Evolutionary conservation across 2,329 filamentous ascomycete species (phyloP), one percentile per base, ranked within the genome.

Genomic region (Aspergillus novoparasiticus): DNA sequence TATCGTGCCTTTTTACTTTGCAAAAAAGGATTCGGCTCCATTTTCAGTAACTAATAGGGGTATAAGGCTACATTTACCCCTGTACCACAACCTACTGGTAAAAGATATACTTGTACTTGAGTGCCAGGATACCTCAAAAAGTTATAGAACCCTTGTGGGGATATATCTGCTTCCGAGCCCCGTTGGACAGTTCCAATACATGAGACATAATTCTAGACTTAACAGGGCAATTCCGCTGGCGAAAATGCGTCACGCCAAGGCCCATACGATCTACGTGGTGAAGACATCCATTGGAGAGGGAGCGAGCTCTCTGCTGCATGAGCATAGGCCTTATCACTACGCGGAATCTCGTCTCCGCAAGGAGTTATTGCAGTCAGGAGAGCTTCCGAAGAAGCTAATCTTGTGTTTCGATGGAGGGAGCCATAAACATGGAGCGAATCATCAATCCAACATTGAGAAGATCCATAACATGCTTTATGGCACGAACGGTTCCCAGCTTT

Each of bases 21-120:
- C 34, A 10, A 45, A 43, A 4, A 58, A 58, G 30, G 28, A 32
- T 55, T n/a, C 30, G 14, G 26, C n/a, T 26, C 57, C 57, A 2
- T 48, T 58, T 11, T 30, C 41, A n/a, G 43, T 58, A 3, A 58
- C 41, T 10, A 50, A 58, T 8, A 9, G 57, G 50, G 57, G 57
- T 19, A 36, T 58, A 32, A 50, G n/a, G n/a, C 41, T 58, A 21
- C 23, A 48, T 26, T 19, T 36, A n/a, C 57, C 45, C 28, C 43
- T 28, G 2, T 36, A 48, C 16, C 26, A 28, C 21, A 50, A 51
- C 41, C 30, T 48, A 14, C 12, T 30, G 9, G 30, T 30, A 14
- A 36, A 36, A 3, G 32, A 58, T n/a, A 19, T 55, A 36, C 51
- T 39, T 16, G 12, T 55, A 11, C 51, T 55, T 2, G 51, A 55